Conservation (phyloP, 495 filamentous ascomycete species). For the Aspergillus taichungensis region DNA sequence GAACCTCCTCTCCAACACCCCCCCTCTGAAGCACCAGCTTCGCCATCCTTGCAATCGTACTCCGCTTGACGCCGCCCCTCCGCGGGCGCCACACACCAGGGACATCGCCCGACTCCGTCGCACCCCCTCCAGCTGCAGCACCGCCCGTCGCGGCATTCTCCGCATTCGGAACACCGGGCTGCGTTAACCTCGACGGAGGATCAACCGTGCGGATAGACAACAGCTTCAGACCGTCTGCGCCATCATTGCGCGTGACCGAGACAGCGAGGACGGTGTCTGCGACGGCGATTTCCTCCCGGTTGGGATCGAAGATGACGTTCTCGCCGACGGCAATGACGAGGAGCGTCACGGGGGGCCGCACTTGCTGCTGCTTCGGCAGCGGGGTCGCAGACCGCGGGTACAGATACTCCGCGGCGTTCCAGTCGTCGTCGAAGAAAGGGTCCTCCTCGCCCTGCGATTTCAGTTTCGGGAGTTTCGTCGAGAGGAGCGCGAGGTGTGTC, state of each 20-base stretch:
- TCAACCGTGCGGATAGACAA: slow-evolving; percentile 61
- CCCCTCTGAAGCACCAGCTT: slow-evolving; percentile 56
- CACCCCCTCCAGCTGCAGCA: slow-evolving; percentile 25
- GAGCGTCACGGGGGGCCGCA: slow-evolving; percentile 72
- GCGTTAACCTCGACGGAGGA: slow-evolving; percentile 60
- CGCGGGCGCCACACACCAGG: slow-evolving; percentile 73
- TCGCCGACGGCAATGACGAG: slow-evolving; percentile 79
- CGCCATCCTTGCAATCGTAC: slow-evolving; percentile 56
- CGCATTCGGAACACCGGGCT: slow-evolving; percentile 59
- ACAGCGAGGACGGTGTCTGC: slow-evolving; percentile 82
- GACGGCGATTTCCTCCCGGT: slow-evolving; percentile 80
- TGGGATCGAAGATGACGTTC: slow-evolving; percentile 91
- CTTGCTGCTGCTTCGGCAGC: slow-evolving; percentile 13
- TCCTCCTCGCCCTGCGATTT: slow-evolving; percentile 87
- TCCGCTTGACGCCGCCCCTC: slow-evolving; percentile 64
- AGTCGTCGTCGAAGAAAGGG: slow-evolving; percentile 97
- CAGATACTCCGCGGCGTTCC: slow-evolving; percentile 69
- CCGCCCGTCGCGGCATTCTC: slow-evolving; percentile 55
- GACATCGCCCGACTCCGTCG: slow-evolving; percentile 43
- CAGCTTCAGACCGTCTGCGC: slow-evolving; percentile 33
- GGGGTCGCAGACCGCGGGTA: slow-evolving; percentile 47
- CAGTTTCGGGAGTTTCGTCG: slow-evolving; percentile 72
- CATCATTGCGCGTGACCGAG: slow-evolving; percentile 44
- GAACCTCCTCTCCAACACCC: slow-evolving; percentile 76
- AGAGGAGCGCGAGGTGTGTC: slow-evolving; percentile 89